Evolutionary conservation across 225 moss, liverwort and hornwort genomes (phyloP), one percentile per base, ranked within the genome.

Genomic region (Ulota crispa): DNA sequence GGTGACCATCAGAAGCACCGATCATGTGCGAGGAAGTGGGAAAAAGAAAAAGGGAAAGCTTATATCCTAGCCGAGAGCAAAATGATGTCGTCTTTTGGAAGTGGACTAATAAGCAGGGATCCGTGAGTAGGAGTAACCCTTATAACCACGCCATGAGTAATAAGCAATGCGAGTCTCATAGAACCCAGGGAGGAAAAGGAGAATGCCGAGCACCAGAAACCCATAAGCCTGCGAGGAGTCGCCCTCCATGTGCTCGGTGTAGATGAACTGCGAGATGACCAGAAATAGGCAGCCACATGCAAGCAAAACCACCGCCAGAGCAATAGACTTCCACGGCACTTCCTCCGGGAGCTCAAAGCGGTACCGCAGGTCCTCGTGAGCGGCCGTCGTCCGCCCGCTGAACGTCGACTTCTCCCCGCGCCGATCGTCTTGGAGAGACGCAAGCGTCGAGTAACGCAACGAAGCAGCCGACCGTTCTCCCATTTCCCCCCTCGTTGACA

Each of bases 151-250:
- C 94, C 92, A 95, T 6, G 92, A 90, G 81, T 95, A 95, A 69
- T 95, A 95, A 2, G 95, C 95, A 68, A 94, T 92, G 42, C 94
- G 92, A 65, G 94, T 94, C 86, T 98, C 97, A 57, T 98, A 98
- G 63, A 98, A 98, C 9, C 95, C 97, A 5, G 95, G 95, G 28
- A 98, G 85, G 15, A 98, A 95, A 10, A 98, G 79, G 6, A 98
- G 93, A 55, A 94, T 65, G 19, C 97, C 97, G 20, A 95, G 85
- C 68, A 89, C 85, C 56, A 98, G 86, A 77, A 94, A 94, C 9
- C 97, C 94, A 30, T 91, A 94, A 28, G 90, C 97, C 83, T 95
- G 97, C 10, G 91, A 88, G 0, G 92, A 87, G 69, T 95, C 97
- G 4, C 95, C 97, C 19, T 94, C 95, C 94, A 98, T 98, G 78